These are phyloP conservation scores for Lophium mytilinum DNA, from an alignment of 495 filamentous ascomycete species.

Conservation along the genomic window DNA sequence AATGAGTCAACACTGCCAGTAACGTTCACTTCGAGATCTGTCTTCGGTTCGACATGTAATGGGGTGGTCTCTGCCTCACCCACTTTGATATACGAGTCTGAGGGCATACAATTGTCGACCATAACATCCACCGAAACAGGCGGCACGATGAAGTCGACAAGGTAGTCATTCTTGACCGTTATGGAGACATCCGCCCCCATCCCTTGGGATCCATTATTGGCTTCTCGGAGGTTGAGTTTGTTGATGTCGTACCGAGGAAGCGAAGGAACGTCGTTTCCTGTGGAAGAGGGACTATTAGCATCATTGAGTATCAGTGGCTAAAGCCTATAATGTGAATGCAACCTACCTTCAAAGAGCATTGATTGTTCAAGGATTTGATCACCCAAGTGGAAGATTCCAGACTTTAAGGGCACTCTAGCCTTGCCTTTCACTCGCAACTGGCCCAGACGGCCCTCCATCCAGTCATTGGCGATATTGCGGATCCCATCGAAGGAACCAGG, in stretches of 20 bases:
- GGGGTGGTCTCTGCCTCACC: slow-evolving; percentile 63
- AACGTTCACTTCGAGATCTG: slow-evolving; percentile 58
- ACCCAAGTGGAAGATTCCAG: slow-evolving; percentile 69
- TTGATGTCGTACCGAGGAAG: slow-evolving; percentile 72
- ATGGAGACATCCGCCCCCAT: slow-evolving; percentile 73
- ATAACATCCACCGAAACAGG: slow-evolving; percentile 74
- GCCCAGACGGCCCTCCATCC: slow-evolving; percentile 68
- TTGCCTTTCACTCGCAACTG: slow-evolving; percentile 60
- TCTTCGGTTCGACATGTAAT: slow-evolving; percentile 55
- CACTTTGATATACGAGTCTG: slow-evolving; percentile 58
- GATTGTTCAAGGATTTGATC: slow-evolving; percentile 62
- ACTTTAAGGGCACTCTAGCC: slow-evolving; percentile 60
- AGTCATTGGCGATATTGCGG: slow-evolving; percentile 76
- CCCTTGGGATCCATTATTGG: slow-evolving; percentile 39
- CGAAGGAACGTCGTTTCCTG: slow-evolving; percentile 58
- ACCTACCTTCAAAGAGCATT: slow-evolving; percentile 71
- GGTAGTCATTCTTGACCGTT: slow-evolving; percentile 60
- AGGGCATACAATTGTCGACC: slow-evolving; percentile 62
- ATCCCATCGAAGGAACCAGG: slow-evolving; percentile 73
- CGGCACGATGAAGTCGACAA: slow-evolving; percentile 64
- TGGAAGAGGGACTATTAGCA: slow-evolving; percentile 14
- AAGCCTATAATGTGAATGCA: neutral
- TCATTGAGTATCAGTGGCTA: neutral
- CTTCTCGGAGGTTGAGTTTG: slow-evolving; percentile 66
- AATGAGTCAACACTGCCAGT: slow-evolving; percentile 60